Evolutionary conservation across 2,329 filamentous ascomycete genomes (phyloP).

Genomic region (Cyphellophora attinorum): DNA sequence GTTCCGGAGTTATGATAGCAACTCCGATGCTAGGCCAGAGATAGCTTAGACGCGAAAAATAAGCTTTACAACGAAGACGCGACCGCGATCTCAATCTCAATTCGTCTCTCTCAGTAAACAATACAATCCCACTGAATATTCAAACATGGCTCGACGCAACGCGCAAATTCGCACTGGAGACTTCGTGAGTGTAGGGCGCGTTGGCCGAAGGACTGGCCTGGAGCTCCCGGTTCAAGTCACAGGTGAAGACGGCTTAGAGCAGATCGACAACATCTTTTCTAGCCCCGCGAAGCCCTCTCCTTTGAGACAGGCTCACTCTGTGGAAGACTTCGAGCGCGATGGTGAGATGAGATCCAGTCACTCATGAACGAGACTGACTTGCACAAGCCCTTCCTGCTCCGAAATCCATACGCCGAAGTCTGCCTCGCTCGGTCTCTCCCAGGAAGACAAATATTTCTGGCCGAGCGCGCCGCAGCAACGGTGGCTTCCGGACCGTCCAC

Average conservation of each 20-base stretch:
- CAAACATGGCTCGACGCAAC: slow-evolving; percentile 14
- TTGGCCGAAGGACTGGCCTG: slow-evolving; percentile 72
- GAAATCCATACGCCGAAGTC: slow-evolving; percentile 25
- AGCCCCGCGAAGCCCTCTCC: slow-evolving; percentile 62
- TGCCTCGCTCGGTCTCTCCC: slow-evolving; percentile 34
- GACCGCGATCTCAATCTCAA: too few species aligned
- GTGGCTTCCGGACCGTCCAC: neutral
- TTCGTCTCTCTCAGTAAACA: too few species aligned
- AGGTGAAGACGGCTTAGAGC: slow-evolving; percentile 88
- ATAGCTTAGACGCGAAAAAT: too few species aligned
- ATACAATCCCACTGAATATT: too few species aligned
- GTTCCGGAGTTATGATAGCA: too few species aligned
- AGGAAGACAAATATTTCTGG: slow-evolving; percentile 34
- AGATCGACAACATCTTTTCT: slow-evolving; percentile 78
- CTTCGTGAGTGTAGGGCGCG: slow-evolving; percentile 38
- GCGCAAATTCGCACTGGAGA: slow-evolving; percentile 22
- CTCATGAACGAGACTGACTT: slow-evolving; percentile 52
- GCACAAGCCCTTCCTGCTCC: slow-evolving; percentile 35
- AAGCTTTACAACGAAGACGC: too few species aligned
- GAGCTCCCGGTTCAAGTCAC: slow-evolving; percentile 69
- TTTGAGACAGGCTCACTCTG: slow-evolving; percentile 14
- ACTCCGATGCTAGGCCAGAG: too few species aligned
- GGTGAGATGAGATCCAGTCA: too few species aligned
- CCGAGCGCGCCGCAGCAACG: slow-evolving; percentile 30
- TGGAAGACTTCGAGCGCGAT: slow-evolving; percentile 21